Evolutionary conservation across 345 rosid species (phyloP).

Genomic region (Citrus unshiu): DNA sequence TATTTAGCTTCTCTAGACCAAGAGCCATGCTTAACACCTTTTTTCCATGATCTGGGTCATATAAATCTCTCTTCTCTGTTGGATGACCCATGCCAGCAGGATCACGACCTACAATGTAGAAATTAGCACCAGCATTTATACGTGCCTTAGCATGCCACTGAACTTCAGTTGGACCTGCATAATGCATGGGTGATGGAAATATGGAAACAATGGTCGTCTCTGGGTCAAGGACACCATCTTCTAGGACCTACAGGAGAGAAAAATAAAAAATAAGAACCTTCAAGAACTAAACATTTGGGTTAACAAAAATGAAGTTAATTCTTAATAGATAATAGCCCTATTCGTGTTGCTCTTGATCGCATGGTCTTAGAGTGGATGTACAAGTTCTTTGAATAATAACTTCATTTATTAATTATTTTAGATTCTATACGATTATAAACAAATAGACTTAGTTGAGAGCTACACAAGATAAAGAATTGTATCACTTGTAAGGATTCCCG

Average conservation of each 20-base stretch:
- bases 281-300: not conserved
- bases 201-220: conserved; percentile 88
- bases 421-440: not conserved
- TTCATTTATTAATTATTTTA: not conserved
- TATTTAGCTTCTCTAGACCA: conserved; percentile 89
- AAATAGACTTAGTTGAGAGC: not conserved
- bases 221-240: conserved; percentile 91
- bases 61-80: conserved; percentile 86
- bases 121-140: conserved; percentile 94
- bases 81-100: conserved; percentile 99
- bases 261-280: not conserved
- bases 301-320: not conserved
- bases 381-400: not conserved
- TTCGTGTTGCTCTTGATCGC: not conserved
- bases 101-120: conserved; percentile 97
- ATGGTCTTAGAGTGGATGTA: not conserved
- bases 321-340: not conserved
- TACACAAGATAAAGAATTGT: not conserved
- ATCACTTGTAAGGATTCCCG: not conserved
- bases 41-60: conserved; percentile 96
- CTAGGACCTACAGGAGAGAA: conserved; percentile 53
- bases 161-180: conserved; percentile 99
- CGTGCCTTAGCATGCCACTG: conserved; percentile 99
- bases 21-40: conserved; percentile 98
- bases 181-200: conserved; percentile 97